Conservation (phyloP, 2,329 filamentous ascomycete genomes). For the Blastomyces gilchristii region DNA sequence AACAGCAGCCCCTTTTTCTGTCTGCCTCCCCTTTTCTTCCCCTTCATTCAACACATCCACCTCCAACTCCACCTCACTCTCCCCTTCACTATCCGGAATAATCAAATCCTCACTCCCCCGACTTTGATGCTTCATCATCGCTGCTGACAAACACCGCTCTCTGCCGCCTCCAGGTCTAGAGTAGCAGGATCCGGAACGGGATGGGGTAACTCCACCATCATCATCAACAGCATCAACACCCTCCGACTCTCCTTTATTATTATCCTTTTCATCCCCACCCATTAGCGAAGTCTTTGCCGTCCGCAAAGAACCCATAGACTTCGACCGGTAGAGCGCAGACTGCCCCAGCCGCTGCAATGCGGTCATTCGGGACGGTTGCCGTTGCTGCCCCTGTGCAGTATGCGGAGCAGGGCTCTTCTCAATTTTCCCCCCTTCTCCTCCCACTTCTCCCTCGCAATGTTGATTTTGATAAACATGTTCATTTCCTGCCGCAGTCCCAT, state of each 20-base stretch:
- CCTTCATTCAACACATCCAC: slow-evolving; percentile 3
- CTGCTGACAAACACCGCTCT: neutral
- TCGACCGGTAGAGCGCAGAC: slow-evolving; percentile 31
- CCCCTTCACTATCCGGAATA: slow-evolving; percentile 41
- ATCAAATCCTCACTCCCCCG: slow-evolving; percentile 43
- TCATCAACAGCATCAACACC: neutral
- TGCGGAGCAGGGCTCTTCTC: neutral
- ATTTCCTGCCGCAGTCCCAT: neutral
- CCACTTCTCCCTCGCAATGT: neutral
- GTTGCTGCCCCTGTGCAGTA: neutral
- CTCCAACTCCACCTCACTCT: slow-evolving; percentile 16
- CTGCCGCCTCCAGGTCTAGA: neutral
- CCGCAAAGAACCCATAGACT: slow-evolving; percentile 25
- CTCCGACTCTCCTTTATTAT: neutral
- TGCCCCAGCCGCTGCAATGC: slow-evolving; percentile 34
- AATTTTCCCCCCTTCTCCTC: neutral
- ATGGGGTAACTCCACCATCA: neutral
- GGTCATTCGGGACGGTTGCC: slow-evolving; percentile 22
- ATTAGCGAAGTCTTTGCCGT: neutral
- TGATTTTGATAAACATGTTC: neutral
- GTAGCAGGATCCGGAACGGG: neutral
- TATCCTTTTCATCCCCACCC: neutral
- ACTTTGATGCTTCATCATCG: slow-evolving; percentile 10
- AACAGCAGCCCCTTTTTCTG: neutral
- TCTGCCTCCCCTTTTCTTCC: neutral